Percentiles rank a stretch among this genome's conserved stretches.
These are phyloP conservation scores for Penicillium sp. DNA, from an alignment of 2,329 filamentous ascomycete species.

Conservation along the genomic window DNA sequence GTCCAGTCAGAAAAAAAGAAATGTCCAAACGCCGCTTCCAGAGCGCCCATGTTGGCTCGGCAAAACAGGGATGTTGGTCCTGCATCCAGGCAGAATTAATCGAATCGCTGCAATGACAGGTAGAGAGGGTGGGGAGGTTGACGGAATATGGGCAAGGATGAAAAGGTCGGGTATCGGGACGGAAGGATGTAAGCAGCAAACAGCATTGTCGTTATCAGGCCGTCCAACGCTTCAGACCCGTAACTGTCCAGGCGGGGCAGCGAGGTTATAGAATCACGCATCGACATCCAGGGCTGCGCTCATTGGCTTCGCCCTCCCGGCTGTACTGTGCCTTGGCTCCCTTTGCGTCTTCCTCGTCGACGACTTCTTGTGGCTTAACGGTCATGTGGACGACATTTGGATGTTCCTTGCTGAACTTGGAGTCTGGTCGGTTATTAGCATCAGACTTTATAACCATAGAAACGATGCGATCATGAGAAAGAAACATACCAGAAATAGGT, in stretches of 20 bases:
- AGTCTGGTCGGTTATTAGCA: slow-evolving; percentile 49
- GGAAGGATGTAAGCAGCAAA: neutral
- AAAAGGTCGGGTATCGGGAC: neutral
- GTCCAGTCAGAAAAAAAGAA: slow-evolving; percentile 3
- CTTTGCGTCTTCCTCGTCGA: slow-evolving; percentile 71
- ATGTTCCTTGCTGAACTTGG: slow-evolving; percentile 63
- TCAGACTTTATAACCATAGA: slow-evolving; percentile 1
- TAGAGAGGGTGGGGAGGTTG: neutral
- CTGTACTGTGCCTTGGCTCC: slow-evolving; percentile 48
- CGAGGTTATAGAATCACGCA: slow-evolving; percentile 52
- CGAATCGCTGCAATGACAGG: slow-evolving; percentile 5
- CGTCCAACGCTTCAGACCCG: neutral
- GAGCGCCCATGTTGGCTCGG: slow-evolving; percentile 10
- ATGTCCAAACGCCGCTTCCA: slow-evolving; percentile 15
- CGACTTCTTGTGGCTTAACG: slow-evolving; percentile 71
- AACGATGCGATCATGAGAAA: slow-evolving; percentile 6
- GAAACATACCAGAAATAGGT: slow-evolving; percentile 62
- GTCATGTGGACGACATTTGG: slow-evolving; percentile 93
- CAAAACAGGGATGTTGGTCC: slow-evolving; percentile 5
- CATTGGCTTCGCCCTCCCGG: slow-evolving; percentile 47
- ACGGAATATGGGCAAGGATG: neutral
- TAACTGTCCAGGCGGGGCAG: neutral
- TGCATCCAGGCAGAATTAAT: slow-evolving; percentile 13
- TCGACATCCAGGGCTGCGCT: slow-evolving; percentile 53
- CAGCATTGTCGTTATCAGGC: neutral